Evolutionary conservation across 768 basidiomycete species (phyloP), one percentile per base, ranked within the genome.

Genomic region (Lentinula lateritia): DNA sequence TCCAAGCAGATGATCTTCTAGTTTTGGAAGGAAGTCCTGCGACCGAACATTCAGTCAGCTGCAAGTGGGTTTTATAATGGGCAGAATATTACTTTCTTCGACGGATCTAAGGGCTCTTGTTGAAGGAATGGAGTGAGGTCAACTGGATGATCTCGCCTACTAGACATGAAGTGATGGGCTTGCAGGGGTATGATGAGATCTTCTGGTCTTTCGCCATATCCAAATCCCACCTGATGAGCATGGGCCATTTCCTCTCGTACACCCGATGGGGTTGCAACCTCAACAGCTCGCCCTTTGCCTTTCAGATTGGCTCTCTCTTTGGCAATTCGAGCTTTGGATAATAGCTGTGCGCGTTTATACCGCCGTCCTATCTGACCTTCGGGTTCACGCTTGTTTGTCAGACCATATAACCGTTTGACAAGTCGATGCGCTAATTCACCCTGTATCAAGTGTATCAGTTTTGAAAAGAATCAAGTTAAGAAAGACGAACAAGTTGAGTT

Each of bases 351-450:
- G 58, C 53, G 52, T 1, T 64, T 55, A 41, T 67, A 50, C 5
- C 61, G 62, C 18, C 34, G 65, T 0, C 70, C 69, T 28, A 78
- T 77, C 1, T 71, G 68, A 0, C 39, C 28, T 0, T 35, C 66
- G n/a, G 52, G 41, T 2, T 64, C 56, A 38, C 63, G 66, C 56
- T 75, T 73, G 65, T 74, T 71, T 12, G 71, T 68, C 0, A 65
- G 38, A 0, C 65, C 56, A 48, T 75, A 80, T 46, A 72, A 73
- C 0, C 45, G 57, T 63, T 81, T 79, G 7, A 72, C 70, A 0
- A 60, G 54, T 0, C 62, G 63, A 57, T 80, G 79, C 56, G 77
- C 71, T 0, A 71, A 68, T 61, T 80, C 76, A 1, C 74, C 73
- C 77, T 79, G 38, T 23, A 23, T 23, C 23, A 23, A 23, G 23